Evolutionary conservation across 495 filamentous ascomycete genomes (phyloP).

Genomic region (Daldinia bambusicola): DNA sequence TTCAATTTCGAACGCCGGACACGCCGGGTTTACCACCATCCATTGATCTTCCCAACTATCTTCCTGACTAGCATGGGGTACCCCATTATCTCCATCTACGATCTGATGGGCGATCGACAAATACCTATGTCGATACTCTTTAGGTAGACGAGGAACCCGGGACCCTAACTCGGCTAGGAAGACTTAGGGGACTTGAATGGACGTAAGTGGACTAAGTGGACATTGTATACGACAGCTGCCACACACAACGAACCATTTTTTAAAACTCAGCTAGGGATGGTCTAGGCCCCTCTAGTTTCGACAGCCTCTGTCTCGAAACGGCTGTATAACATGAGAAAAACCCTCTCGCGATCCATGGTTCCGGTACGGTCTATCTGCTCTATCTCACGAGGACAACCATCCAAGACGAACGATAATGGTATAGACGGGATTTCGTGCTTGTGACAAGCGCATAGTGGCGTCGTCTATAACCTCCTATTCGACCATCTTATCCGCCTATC

Average conservation of each 20-base stretch:
- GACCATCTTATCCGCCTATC: conserved; percentile 39
- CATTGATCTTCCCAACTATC: conserved; percentile 4
- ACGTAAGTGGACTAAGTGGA: conserved; percentile 11
- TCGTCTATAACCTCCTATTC: conserved; percentile 25
- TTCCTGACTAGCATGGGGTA: conserved; percentile 15
- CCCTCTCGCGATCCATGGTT: conserved; percentile 34
- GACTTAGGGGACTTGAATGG: conserved; percentile 2
- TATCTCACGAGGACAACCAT: conserved; percentile 38
- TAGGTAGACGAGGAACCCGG: conserved; percentile 33
- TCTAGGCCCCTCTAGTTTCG: conserved; percentile 39
- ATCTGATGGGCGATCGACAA: conserved; percentile 41
- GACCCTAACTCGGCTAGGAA: conserved; percentile 24
- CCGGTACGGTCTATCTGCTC: conserved; percentile 22
- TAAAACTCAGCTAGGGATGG: conserved; percentile 38
- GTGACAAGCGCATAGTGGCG: conserved; percentile 40
- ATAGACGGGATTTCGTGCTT: conserved; percentile 35
- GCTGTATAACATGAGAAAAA: conserved; percentile 35
- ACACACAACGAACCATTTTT: conserved; percentile 36
- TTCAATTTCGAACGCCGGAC: conserved; percentile 15
- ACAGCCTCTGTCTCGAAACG: conserved; percentile 35
- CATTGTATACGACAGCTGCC: conserved; percentile 37
- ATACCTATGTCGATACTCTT: conserved; percentile 40
- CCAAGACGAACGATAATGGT: conserved; percentile 27
- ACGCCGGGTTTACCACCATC: not conserved
- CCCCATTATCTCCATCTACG: conserved; percentile 3